Base-by-base conservation (phyloP, 257 asterid genomes). In the Ocimum tenuiflorum region DNA sequence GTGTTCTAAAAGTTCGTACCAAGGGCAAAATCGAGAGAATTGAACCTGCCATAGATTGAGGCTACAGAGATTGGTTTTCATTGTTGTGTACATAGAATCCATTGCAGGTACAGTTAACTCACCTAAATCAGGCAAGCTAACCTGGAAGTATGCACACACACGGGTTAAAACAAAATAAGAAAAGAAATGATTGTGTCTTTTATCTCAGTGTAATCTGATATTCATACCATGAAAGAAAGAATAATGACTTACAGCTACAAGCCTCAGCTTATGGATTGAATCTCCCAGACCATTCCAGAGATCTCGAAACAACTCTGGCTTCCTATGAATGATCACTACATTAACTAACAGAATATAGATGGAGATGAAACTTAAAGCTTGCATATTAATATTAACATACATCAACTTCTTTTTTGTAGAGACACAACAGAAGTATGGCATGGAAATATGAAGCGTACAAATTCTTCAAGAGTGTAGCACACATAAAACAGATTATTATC, bases 1-100 rank as follows among this genome's bases (percentile, higher is more conserved):
- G 12, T 10, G 42, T 36, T 36, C 4, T 7, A 68, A 19, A 15
- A 31, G 1, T 0, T 41, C 4, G 15, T 0, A 36, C 9, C 0
- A 7, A 27, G 23, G 17, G 29, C 36, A 72, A 41, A 36, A 12
- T 52, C 70, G 23, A 6, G 36, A 13, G 47, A 49, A 31, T 20
- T 48, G 36, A 15, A 88, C 98, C 96, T 91, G 96, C 98, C 98
- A 91, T 77, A 91, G 60, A 76, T 86, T 91, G 78, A 59, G 74
- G 84, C 95, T 80, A 15, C 41, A 39, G 18, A 85, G 74, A 68
- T 76, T 83, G 69, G 63, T 19, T 70, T 82, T 80, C 94, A 91
- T 91, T 29, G 78, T 80, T 2, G 82, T 65, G 56, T 83, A 85
- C 87, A 88, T 80, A 54, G 85, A 68, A 60, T 70, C 79, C 98